A percentile compares a stretch with the other conserved stretches of the same genome.
These are phyloP conservation scores for Candida gigantensis DNA, from an alignment of 1,139 yeast genomes.

Conservation along the genomic window DNA sequence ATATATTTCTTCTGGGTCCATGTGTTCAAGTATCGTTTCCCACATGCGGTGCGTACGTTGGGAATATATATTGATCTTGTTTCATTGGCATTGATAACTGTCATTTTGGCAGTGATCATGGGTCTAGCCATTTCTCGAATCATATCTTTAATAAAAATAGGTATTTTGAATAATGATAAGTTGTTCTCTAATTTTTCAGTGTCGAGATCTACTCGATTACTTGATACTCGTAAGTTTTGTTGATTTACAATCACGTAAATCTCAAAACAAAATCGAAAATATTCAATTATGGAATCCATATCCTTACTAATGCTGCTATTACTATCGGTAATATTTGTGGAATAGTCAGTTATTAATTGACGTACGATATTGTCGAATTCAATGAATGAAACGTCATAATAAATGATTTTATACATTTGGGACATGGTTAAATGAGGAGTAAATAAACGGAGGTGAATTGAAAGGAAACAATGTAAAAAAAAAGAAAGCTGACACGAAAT, in stretches of 20 bases:
- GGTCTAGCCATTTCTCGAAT: slow-evolving; percentile 14
- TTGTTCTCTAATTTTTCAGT: slow-evolving; percentile 5
- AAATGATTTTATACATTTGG: slow-evolving; percentile 3
- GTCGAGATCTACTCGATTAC: slow-evolving; percentile 1
- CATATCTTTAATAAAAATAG: slow-evolving; percentile 10
- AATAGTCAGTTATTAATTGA: not conserved
- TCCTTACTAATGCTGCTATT: not conserved
- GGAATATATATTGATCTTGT: slow-evolving; percentile 8
- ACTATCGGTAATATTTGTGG: not conserved
- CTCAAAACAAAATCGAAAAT: slow-evolving; percentile 10
- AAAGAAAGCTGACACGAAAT: no score
- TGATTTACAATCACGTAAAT: slow-evolving; percentile 9
- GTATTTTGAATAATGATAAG: slow-evolving; percentile 3
- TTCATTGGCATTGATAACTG: not conserved
- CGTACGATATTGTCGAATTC: slow-evolving; percentile 9
- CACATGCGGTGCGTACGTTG: not conserved
- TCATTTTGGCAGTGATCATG: slow-evolving; percentile 4
- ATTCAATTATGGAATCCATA: slow-evolving; percentile 1
- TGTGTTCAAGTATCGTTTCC: slow-evolving; percentile 1
- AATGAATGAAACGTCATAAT: slow-evolving; percentile 6
- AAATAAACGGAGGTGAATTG: not conserved
- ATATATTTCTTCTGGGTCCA: not conserved
- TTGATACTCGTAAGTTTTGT: slow-evolving; percentile 7
- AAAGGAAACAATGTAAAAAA: not conserved
- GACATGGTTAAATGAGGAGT: not conserved